phyloP scores from a whole-genome alignment of 805 yeast genomes.

The Middelhovenomyces tepae region DNA sequence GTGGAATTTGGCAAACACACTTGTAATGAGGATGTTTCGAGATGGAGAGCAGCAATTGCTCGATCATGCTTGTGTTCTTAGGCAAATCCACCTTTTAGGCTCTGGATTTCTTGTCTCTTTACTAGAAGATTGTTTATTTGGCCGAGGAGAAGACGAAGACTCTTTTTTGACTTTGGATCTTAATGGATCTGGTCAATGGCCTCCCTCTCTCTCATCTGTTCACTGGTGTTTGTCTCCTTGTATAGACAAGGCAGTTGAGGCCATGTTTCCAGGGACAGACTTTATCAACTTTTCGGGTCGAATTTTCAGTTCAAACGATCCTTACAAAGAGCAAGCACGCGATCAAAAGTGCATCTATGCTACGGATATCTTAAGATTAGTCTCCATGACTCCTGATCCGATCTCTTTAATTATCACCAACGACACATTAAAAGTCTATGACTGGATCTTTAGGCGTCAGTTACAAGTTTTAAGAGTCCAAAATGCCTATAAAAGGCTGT shows the following conservation, averaged over 20 bases:
- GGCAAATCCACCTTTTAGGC: slow-evolving; percentile 1
- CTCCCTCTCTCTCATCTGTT: background rate
- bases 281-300: background rate
- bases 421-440: slow-evolving; percentile 17
- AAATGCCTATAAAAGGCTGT: background rate
- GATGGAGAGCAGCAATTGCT: background rate
- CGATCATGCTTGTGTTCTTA: background rate
- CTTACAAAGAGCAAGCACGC: no score
- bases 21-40: background rate
- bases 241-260: no score
- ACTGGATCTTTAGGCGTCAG: slow-evolving; percentile 24
- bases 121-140: slow-evolving; percentile 2
- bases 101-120: slow-evolving; percentile 1
- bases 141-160: no score
- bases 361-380: background rate
- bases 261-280: no score
- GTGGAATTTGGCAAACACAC: background rate
- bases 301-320: background rate
- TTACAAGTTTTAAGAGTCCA: background rate
- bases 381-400: slow-evolving; percentile 4
- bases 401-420: background rate
- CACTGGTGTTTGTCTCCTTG: background rate
- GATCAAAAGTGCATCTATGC: no score
- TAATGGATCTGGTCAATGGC: slow-evolving; percentile 1
- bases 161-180: no score